phyloP scores from a whole-genome alignment of 73 alveolate species.

The Blepharisma stoltei region DNA sequence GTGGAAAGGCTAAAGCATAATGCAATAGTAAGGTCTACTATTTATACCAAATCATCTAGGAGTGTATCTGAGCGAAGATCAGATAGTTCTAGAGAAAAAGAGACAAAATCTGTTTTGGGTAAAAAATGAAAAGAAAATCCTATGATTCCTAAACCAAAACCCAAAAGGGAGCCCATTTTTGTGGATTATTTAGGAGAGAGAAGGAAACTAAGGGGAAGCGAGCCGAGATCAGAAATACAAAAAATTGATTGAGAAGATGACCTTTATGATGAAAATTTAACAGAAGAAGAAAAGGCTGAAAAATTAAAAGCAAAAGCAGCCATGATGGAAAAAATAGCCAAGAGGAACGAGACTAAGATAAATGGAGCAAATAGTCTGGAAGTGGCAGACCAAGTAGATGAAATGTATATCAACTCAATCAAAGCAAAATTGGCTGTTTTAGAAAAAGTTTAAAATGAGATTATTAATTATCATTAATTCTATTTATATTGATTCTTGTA shows the following conservation, averaged over 20 bases:
- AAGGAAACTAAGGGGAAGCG: not conserved
- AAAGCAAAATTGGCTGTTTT: slow-evolving; percentile 26
- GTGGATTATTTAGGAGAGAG: slow-evolving; percentile 22
- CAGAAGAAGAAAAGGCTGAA: not conserved
- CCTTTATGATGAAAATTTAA: not conserved
- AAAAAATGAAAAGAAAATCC: slow-evolving; percentile 13
- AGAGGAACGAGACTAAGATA: slow-evolving; percentile 9
- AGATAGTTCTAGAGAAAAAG: not conserved
- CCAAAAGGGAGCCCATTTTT: not conserved
- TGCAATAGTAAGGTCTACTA: not conserved
- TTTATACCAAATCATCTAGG: too few relatives aligned
- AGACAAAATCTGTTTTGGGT: not conserved
- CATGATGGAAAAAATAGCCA: not conserved
- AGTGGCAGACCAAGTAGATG: not conserved
- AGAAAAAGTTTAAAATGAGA: slow-evolving; percentile 19
- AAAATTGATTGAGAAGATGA: not conserved
- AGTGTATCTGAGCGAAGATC: not conserved
- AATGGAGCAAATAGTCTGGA: not conserved
- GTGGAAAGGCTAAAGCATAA: slow-evolving; percentile 25
- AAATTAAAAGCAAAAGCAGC: not conserved
- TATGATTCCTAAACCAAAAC: not conserved
- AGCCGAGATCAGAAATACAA: not conserved
- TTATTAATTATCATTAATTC: too few relatives aligned
- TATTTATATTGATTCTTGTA: too few relatives aligned
- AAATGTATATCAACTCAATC: slow-evolving; percentile 11